Base-by-base conservation (phyloP, 1,284 basidiomycete genomes). In the Ceratobasidium sp. region DNA sequence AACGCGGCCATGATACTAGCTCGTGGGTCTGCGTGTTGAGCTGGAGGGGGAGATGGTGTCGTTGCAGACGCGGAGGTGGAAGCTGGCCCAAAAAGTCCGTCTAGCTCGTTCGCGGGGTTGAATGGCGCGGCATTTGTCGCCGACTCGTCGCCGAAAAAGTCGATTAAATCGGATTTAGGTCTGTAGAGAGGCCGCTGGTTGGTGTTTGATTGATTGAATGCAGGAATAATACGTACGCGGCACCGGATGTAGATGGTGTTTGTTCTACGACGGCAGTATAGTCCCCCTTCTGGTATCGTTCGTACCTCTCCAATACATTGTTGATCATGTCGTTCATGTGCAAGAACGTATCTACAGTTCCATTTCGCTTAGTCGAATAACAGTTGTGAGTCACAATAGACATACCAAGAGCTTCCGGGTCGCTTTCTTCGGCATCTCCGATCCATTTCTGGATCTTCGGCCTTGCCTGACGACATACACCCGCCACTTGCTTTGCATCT, bases 361-460 rank as follows among this genome's bases (percentile, higher is more conserved):
- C n/a, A 0, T 9, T 2, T 55, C 26, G 15, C 28, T 26, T 18
- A 40, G 28, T 4, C 33, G 7, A 55, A 26, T 6, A 60, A 78
- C 40, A 68, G 49, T 7, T 33, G 6, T 42, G 18, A 33, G 79
- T 20, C 10, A 33, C 39, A 6, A 33, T 28, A 5, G 10, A 86
- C 89, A 80, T 82, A 96, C 95, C 94, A 83, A 99, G 91, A 71
- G 95, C 94, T 80, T 94, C 95, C 44, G 95, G 90, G 85, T 97
- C 96, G 58, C 92, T 91, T 93, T 88, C 87, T 40, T 87, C 94
- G 0, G 95, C 97, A 82, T 99, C 95, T n/a, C 94, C 94, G 80
- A 99, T 95, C 97, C 97, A 99, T 82, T 97, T 97, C 84, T 99
- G 98, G 70, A 99, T 91, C 85, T 95, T 97, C 0, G 98, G 98